A percentile compares a stretch with the other conserved stretches of the same genome.
Evolutionary conservation across 768 basidiomycete genomes (phyloP).

Genomic region (Russula sp.): DNA sequence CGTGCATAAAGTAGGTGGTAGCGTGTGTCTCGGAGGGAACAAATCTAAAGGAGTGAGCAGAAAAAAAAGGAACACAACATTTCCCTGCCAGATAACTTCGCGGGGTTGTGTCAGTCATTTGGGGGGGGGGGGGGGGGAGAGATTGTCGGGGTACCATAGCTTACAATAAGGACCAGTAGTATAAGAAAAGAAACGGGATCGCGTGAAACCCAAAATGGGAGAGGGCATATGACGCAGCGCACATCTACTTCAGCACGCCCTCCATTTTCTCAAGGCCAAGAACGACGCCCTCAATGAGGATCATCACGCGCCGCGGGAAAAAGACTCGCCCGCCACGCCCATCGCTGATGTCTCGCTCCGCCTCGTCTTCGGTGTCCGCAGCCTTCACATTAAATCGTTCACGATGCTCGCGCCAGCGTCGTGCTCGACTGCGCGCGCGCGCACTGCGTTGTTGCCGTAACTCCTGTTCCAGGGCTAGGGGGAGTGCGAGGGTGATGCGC

Average conservation of each 20-base stretch:
- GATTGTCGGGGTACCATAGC: neutral
- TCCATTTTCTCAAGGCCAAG: constrained; percentile 64
- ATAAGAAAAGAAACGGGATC: neutral
- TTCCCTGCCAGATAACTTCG: neutral
- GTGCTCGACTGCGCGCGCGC: constrained; percentile 26
- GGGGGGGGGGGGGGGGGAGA: neutral
- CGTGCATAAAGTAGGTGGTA: neutral
- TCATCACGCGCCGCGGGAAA: constrained; percentile 52
- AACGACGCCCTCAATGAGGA: constrained; percentile 58
- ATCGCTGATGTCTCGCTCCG: constrained; percentile 25
- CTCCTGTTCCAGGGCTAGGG: constrained; percentile 67
- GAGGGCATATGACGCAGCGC: neutral
- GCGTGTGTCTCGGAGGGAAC: neutral
- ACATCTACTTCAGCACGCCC: constrained; percentile 30
- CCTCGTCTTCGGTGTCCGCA: constrained; percentile 24
- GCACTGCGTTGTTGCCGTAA: constrained; percentile 42
- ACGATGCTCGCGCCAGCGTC: constrained; percentile 20
- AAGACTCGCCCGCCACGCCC: constrained; percentile 29
- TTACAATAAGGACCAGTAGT: neutral
- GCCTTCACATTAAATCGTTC: constrained; percentile 14
- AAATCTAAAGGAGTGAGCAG: neutral
- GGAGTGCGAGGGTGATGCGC: constrained; percentile 68
- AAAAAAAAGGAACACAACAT: neutral
- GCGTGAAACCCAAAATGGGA: neutral
- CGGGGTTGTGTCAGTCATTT: neutral